Conservation (phyloP, 2,329 filamentous ascomycete genomes). For the Venturia effusa region DNA sequence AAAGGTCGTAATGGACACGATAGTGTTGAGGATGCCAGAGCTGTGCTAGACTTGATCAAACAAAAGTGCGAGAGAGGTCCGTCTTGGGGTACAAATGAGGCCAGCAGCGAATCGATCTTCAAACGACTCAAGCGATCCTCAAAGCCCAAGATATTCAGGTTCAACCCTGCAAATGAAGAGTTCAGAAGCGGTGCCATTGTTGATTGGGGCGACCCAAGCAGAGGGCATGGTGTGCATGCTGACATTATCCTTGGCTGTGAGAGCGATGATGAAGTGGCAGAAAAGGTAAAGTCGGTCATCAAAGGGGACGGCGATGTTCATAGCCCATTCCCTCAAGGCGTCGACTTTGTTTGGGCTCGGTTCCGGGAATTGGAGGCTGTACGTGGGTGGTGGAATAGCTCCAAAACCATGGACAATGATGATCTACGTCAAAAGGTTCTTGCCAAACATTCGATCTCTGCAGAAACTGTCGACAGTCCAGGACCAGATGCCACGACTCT, state of each 20-base stretch:
- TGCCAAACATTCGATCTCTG: not conserved
- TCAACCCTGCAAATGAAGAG: slow-evolving; percentile 16
- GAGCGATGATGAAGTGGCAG: slow-evolving; percentile 46
- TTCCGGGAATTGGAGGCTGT: slow-evolving; percentile 49
- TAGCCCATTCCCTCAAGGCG: slow-evolving; percentile 38
- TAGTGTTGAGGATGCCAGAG: slow-evolving; percentile 82
- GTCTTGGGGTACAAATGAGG: slow-evolving; percentile 70
- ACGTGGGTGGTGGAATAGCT: slow-evolving; percentile 49
- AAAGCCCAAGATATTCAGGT: slow-evolving; percentile 33
- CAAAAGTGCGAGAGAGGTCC: slow-evolving; percentile 93
- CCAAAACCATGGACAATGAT: slow-evolving; percentile 16
- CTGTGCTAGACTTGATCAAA: slow-evolving; percentile 86
- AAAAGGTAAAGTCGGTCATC: slow-evolving; percentile 42
- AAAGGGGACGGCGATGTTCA: slow-evolving; percentile 33
- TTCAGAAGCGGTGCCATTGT: slow-evolving; percentile 64
- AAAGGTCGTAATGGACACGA: slow-evolving; percentile 72
- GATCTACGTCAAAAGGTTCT: slow-evolving; percentile 16
- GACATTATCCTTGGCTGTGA: slow-evolving; percentile 45
- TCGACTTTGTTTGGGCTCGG: slow-evolving; percentile 54
- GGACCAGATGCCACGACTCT: slow-evolving; percentile 22
- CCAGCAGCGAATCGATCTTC: slow-evolving; percentile 79
- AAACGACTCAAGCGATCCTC: slow-evolving; percentile 55
- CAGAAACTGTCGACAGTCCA: not conserved
- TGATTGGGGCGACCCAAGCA: slow-evolving; percentile 76
- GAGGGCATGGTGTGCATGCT: slow-evolving; percentile 47